These are phyloP conservation scores for Sphagnum tenellum DNA, from an alignment of 225 moss, liverwort and hornwort genomes.

Conservation along the genomic window DNA sequence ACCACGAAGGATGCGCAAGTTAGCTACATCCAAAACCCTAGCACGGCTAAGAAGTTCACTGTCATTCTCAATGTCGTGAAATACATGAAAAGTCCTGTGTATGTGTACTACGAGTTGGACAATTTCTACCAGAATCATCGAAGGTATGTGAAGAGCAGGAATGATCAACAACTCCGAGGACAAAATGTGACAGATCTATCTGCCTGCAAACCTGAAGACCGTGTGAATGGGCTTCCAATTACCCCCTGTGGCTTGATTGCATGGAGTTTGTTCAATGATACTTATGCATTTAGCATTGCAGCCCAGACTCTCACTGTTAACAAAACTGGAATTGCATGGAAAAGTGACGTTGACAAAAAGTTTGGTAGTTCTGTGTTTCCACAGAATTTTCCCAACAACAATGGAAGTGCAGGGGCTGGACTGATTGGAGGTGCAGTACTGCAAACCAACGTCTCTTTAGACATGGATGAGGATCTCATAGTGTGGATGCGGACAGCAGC, in stretches of 20 bases:
- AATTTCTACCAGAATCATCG: slow-evolving; percentile 94
- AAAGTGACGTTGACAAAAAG: slow-evolving; percentile 23
- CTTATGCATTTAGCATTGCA: slow-evolving; percentile 24
- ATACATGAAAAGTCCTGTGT: slow-evolving; percentile 69
- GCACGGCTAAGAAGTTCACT: slow-evolving; percentile 1
- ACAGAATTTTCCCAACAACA: slow-evolving; percentile 7
- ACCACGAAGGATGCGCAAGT: slow-evolving; percentile 36
- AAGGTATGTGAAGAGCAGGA: slow-evolving; percentile 85
- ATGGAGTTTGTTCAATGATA: slow-evolving; percentile 54
- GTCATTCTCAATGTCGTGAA: slow-evolving; percentile 37
- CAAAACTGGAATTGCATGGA: slow-evolving; percentile 32
- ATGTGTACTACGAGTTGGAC: slow-evolving; percentile 84
- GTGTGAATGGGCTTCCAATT: slow-evolving; percentile 19
- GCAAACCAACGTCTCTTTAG: too few species aligned
- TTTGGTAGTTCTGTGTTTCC: slow-evolving; percentile 48
- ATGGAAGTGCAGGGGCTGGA: too few species aligned
- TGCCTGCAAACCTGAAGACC: slow-evolving; percentile 61
- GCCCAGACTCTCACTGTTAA: slow-evolving; percentile 22
- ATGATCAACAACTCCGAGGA: slow-evolving; percentile 61
- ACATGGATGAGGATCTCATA: too few species aligned
- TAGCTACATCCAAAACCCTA: slow-evolving; percentile 17
- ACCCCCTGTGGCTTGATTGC: slow-evolving; percentile 53
- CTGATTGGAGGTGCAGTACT: too few species aligned
- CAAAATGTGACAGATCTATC: neutral
- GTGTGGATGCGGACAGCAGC: too few species aligned